Evolutionary conservation across 805 yeast species (phyloP).

Genomic region (Ogataea pignaliae): DNA sequence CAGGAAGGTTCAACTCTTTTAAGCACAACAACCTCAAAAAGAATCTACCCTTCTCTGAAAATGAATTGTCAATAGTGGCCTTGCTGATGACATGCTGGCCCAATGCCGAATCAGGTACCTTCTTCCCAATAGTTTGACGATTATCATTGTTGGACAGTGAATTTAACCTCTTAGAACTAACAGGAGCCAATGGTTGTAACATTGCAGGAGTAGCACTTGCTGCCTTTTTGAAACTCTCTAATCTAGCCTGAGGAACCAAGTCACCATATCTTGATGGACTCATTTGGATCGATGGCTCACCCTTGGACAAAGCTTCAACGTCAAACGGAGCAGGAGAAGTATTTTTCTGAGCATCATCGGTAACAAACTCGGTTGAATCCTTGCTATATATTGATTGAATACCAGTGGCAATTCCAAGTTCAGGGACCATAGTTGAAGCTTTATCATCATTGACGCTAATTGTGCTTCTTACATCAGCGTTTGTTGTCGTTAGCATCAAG

Average conservation of each 20-base stretch:
- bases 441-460: slow-evolving; percentile 12
- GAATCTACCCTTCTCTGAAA: slow-evolving; percentile 43
- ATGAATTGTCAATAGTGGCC: background rate
- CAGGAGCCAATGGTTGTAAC: slow-evolving; percentile 2
- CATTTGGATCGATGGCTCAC: background rate
- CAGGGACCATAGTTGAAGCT: slow-evolving; percentile 22
- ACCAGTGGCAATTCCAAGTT: slow-evolving; percentile 27
- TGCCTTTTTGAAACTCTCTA: slow-evolving; percentile 1
- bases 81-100: too few species aligned
- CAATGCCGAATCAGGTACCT: background rate
- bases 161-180: slow-evolving; percentile 6
- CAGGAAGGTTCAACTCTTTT: slow-evolving; percentile 44
- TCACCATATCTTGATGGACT: slow-evolving; percentile 16
- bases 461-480: slow-evolving; percentile 10
- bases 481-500: slow-evolving; percentile 13
- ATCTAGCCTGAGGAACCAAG: slow-evolving; percentile 15
- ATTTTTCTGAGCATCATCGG: background rate
- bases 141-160: background rate
- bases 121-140: too few species aligned
- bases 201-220: background rate
- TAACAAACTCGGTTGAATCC: background rate
- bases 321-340: background rate
- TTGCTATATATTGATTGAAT: too few species aligned
- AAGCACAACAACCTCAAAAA: slow-evolving; percentile 48
- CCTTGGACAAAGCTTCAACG: background rate